Conservation (phyloP, 202 grass and related monocot species). For the Panicum hallii region DNA sequence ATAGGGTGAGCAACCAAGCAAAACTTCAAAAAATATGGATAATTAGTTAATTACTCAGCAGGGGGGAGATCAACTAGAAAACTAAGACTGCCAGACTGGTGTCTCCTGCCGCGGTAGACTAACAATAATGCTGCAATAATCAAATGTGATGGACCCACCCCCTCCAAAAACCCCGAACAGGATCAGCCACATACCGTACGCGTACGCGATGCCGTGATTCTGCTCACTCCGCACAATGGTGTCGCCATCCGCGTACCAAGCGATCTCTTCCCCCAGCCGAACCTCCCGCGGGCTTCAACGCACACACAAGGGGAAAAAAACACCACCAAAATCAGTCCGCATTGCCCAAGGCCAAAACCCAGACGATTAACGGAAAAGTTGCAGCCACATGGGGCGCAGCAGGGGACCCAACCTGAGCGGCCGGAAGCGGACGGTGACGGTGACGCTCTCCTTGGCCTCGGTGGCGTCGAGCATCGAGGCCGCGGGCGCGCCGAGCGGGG, state of each 20-base stretch:
- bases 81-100: too few species aligned
- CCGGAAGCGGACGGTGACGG: constrained; percentile 89
- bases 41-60: too few species aligned
- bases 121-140: neutral
- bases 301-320: neutral
- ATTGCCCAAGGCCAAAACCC: constrained; percentile 28
- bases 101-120: neutral
- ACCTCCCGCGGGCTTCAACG: constrained; percentile 71
- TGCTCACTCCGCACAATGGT: constrained; percentile 70
- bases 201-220: constrained; percentile 68
- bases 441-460: constrained; percentile 73
- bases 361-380: constrained; percentile 18
- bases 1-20: too few species aligned
- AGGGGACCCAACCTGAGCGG: constrained; percentile 70
- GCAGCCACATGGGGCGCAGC: neutral
- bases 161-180: constrained; percentile 9
- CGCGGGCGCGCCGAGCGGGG: neutral
- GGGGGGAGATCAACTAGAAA: too few species aligned
- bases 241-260: constrained; percentile 81
- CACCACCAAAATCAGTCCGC: constrained; percentile 26
- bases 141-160: constrained; percentile 15
- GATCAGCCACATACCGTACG: constrained; percentile 71
- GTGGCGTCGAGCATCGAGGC: constrained; percentile 38
- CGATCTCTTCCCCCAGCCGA: constrained; percentile 80
- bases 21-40: too few species aligned